Percentiles rank a stretch among this genome's conserved stretches.
phyloP scores from a whole-genome alignment of 2,329 filamentous ascomycete genomes.

The Calonectria pauciramosa region DNA sequence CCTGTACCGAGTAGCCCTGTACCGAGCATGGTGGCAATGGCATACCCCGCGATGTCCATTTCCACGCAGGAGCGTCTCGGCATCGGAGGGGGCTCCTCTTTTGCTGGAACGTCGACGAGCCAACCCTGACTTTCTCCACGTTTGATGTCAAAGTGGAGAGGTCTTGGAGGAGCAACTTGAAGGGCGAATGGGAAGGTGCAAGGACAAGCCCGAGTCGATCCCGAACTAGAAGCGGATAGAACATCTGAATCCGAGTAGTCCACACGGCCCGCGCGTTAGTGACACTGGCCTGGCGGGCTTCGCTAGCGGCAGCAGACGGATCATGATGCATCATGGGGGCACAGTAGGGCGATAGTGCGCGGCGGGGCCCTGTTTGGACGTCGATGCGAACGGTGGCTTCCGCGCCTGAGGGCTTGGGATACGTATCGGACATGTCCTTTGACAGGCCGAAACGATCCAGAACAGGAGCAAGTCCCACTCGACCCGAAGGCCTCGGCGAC shows the following conservation, averaged over 20 bases:
- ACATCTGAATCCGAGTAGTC: slow-evolving; percentile 3
- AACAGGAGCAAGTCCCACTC: background rate
- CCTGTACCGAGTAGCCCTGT: background rate
- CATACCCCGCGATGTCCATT: background rate
- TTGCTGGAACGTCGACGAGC: background rate
- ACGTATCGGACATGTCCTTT: background rate
- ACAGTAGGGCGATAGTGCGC: background rate
- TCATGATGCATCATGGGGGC: slow-evolving; percentile 2
- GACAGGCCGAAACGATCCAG: background rate
- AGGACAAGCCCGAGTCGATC: background rate
- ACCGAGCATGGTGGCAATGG: background rate
- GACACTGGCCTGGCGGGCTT: background rate
- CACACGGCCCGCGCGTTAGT: slow-evolving; percentile 11
- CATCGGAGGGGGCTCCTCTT: background rate
- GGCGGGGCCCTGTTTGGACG: background rate
- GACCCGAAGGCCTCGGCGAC: background rate
- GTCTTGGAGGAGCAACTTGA: background rate
- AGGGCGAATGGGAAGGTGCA: background rate
- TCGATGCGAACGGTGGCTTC: background rate
- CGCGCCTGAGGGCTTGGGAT: background rate
- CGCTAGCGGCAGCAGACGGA: background rate
- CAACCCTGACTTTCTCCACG: background rate
- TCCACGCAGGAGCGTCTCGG: background rate
- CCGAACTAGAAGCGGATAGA: background rate
- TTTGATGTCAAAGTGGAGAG: slow-evolving; percentile 4